Evolutionary conservation across 176 grass and related monocot species (phyloP).

Genomic region (Zoysia pacifica): DNA sequence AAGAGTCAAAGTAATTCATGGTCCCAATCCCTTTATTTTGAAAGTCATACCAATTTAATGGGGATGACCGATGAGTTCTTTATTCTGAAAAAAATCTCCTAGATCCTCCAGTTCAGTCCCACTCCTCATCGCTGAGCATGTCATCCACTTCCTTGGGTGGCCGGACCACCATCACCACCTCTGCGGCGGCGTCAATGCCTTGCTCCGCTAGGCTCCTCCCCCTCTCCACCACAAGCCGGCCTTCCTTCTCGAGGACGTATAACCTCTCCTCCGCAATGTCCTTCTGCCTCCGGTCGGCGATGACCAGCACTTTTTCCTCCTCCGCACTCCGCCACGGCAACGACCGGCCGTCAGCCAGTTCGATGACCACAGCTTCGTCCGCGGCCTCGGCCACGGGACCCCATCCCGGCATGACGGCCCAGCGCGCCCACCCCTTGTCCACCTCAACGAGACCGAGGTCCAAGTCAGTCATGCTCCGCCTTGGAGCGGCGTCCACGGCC

Average conservation of each 20-base stretch:
- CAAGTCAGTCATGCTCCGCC: slow-evolving; percentile 51
- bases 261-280: slow-evolving; percentile 56
- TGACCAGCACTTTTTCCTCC: slow-evolving; percentile 62
- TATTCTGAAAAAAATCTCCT: background rate
- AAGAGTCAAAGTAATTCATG: too few species aligned
- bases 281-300: slow-evolving; percentile 51
- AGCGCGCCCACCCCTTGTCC: slow-evolving; percentile 74
- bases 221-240: slow-evolving; percentile 67
- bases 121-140: slow-evolving; percentile 65
- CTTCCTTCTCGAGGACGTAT: slow-evolving; percentile 68
- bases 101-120: slow-evolving; percentile 51
- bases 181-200: slow-evolving; percentile 43
- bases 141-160: slow-evolving; percentile 62
- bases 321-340: slow-evolving; percentile 47
- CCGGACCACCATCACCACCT: slow-evolving; percentile 67
- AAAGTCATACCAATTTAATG: too few species aligned
- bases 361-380: slow-evolving; percentile 60
- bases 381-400: slow-evolving; percentile 49
- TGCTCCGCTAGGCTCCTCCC: slow-evolving; percentile 53
- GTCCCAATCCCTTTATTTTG: too few species aligned
- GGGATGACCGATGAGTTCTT: too few species aligned
- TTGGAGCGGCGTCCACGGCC: slow-evolving; percentile 52
- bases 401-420: slow-evolving; percentile 84
- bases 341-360: slow-evolving; percentile 65
- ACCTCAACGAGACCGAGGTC: slow-evolving; percentile 70